Base-by-base conservation (phyloP, 805 yeast genomes). In the Tetrapisispora pingtungensis region DNA sequence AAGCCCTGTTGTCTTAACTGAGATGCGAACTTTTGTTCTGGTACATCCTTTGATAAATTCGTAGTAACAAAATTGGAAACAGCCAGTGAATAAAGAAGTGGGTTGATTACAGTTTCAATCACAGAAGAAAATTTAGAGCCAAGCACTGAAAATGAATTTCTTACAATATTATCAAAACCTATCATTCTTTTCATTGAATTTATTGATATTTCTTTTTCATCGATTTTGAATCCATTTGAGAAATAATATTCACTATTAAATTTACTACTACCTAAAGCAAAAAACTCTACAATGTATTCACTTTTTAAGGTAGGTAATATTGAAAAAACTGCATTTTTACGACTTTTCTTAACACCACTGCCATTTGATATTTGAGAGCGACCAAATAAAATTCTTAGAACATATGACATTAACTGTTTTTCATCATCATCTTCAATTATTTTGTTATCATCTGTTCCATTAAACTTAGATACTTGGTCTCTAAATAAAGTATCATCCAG, bases 401-500 rank as follows among this genome's bases (percentile, higher is more conserved):
- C 72, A 27, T 84, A 56, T 1, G 94, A 93, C 75, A 87, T 75
- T 2, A 90, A 71, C 1, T 49, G 61, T 2, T 60, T 67, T 14
- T 73, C 66, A 57, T 93, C 97, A 3, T 68, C 69, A 7, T 68
- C 71, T 49, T 83, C 86, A 43, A 88, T 70, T 2, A 71, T 62
- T 3, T 65, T 69, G 8, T 78, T 73, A 5, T 73, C 77, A 18
- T 72, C 67, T 33, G 69, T 70, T 1, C 57, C 44, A 17, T 85
- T 65, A 33, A 93, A 72, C 15, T 72, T 74, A 18, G 84, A 69
- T 27, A 89, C 67, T 62, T 89, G 97, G 63, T 93, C 98, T 46
- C 87, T 77, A 67, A 87, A 89, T 15, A 81, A 67, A 2, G 84
- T 75, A 48, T 87, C 95, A 59, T 90, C 96, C 15, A 90, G 67